phyloP scores from a whole-genome alignment of 1,139 yeast genomes.

The Blastobotrys elegans region DNA sequence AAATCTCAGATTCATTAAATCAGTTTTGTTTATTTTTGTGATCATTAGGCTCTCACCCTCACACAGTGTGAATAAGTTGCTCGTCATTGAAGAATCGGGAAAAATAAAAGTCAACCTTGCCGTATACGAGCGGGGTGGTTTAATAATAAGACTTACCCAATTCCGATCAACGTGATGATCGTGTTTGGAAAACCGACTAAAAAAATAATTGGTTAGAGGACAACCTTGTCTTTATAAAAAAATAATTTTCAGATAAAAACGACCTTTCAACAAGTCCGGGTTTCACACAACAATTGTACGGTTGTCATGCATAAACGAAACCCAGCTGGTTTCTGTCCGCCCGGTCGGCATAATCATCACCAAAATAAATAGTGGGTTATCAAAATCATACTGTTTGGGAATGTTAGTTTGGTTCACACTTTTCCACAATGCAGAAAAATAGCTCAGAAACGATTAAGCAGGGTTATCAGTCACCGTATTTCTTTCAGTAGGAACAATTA shows the following conservation, averaged over 20 bases:
- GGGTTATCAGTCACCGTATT: slow-evolving; percentile 23
- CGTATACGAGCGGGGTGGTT: too few relatives aligned
- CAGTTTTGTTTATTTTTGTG: slow-evolving; percentile 27
- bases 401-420: not conserved
- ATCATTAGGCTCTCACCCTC: slow-evolving; percentile 28
- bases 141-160: too few relatives aligned
- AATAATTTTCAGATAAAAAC: too few relatives aligned
- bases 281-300: slow-evolving; percentile 29
- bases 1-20: slow-evolving; percentile 34
- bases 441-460: slow-evolving; percentile 30
- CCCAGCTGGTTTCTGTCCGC: slow-evolving; percentile 29
- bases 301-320: slow-evolving; percentile 14
- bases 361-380: not conserved
- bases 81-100: slow-evolving; percentile 33
- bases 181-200: too few relatives aligned
- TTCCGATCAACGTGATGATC: too few relatives aligned
- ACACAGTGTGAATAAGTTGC: slow-evolving; percentile 35
- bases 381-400: not conserved
- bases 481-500: slow-evolving; percentile 35
- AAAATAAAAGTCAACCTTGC: too few relatives aligned
- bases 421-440: not conserved
- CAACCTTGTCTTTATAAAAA: too few relatives aligned
- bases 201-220: too few relatives aligned
- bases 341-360: slow-evolving; percentile 35
- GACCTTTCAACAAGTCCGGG: slow-evolving; percentile 29